Percentiles rank a stretch among this genome's conserved stretches.
Conservation (phyloP, 2,329 filamentous ascomycete genomes). For the Neofusicoccum laricinum region DNA sequence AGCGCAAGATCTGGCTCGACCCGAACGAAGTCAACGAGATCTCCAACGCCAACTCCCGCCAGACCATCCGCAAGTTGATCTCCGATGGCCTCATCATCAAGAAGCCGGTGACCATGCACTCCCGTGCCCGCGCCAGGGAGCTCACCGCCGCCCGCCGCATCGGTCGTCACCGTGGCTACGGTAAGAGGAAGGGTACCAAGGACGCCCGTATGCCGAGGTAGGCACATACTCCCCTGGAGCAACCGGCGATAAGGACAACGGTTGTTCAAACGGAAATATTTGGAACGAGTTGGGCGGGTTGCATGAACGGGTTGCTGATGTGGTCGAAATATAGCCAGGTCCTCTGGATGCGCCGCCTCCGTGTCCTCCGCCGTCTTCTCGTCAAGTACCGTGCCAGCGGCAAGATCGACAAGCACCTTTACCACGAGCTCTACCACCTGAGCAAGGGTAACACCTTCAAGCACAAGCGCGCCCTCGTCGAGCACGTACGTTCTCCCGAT, state of each 20-base stretch:
- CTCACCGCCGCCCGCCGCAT: conserved; percentile 92
- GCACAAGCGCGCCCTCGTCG: conserved; percentile 99
- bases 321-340: conserved; percentile 67
- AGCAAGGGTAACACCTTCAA: conserved; percentile 99
- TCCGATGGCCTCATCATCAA: conserved; percentile 99
- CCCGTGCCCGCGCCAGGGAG: conserved; percentile 90
- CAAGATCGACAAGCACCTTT: conserved; percentile 99
- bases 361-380: conserved; percentile 96
- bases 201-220: conserved; percentile 99
- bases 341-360: conserved; percentile 99
- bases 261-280: not conserved
- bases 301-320: conserved; percentile 27
- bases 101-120: conserved; percentile 99
- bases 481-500: conserved; percentile 78
- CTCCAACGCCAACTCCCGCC: conserved; percentile 99
- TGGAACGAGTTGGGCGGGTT: conserved; percentile 18
- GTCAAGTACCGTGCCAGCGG: conserved; percentile 99
- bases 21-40: conserved; percentile 99
- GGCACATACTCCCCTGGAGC: conserved; percentile 35
- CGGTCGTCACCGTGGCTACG: conserved; percentile 97
- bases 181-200: conserved; percentile 99
- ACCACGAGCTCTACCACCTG: conserved; percentile 99
- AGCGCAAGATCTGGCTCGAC: conserved; percentile 99
- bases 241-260: not conserved
- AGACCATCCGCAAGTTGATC: conserved; percentile 99